Base-by-base conservation (phyloP, 768 basidiomycete species). In the Suillus brevipes region DNA sequence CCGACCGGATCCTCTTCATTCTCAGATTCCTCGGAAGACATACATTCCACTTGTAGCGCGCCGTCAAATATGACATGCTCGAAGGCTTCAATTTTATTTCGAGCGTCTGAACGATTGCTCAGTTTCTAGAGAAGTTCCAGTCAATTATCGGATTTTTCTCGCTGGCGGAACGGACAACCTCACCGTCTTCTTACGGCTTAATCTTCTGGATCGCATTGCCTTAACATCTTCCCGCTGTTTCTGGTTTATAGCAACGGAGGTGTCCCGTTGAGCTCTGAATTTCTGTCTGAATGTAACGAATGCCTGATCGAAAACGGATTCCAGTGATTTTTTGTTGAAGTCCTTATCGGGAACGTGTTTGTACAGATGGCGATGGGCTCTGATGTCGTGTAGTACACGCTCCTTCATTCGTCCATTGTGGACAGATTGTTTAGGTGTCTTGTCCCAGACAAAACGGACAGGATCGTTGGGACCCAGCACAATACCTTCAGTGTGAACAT, bases 1-100 rank as follows among this genome's bases (percentile, higher is more conserved):
- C 73, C 77, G 5, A 60, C 69, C 2, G 70, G 53, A 37, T 74
- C 76, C 40, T 77, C 74, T 42, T 89, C 89, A 58, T 75, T 77
- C 66, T 86, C 86, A 16, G 90, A 91, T 73, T 92, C 91, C 68
- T 92, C 91, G 37, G 87, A 89, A 34, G 91, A 92, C 87, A 92
- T 90, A 75, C 90, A 92, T 56, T 92, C 91, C 23, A 85, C 66
- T 66, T 89, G 87, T 64, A 92, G 74, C 16, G 91, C 90, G 16
- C 85, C 85, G 70, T 91, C 89, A 70, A 92, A 92, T 16, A 78
- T 81, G 31, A 85, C 79, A 73, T 91, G 87, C 62, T 86, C 82
- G 65, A 90, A 88, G 0, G 71, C 77, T 31, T 75, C 76, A 31
- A 86, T 74, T 62, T 82, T 85, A 68, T 85, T 78, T 28, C 91